Evolutionary conservation across 306 rosid species (phyloP).

Genomic region (Myrica gale): DNA sequence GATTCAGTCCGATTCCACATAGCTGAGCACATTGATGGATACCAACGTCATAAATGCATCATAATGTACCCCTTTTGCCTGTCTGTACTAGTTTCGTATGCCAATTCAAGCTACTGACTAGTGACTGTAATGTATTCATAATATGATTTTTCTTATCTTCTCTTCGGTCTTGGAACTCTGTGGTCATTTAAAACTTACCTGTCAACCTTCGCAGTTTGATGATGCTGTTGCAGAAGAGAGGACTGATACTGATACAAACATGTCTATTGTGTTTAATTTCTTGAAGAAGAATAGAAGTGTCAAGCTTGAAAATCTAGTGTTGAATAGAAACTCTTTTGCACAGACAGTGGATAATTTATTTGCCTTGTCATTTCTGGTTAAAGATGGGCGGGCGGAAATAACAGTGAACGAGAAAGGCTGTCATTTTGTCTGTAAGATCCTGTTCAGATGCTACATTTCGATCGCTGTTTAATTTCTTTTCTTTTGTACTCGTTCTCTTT

Average conservation of each 20-base stretch:
- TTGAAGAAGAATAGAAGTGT: slow-evolving; percentile 39
- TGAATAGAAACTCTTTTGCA: slow-evolving; percentile 53
- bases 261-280: slow-evolving; percentile 50
- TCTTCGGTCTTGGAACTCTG: not conserved
- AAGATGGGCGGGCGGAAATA: slow-evolving; percentile 54
- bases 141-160: not conserved
- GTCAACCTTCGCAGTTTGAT: slow-evolving; percentile 28
- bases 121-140: not conserved
- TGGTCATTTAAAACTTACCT: not conserved
- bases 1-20: too few relatives aligned
- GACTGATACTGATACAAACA: slow-evolving; percentile 38
- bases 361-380: slow-evolving; percentile 50
- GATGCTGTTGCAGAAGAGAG: slow-evolving; percentile 26
- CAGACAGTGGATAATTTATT: slow-evolving; percentile 54
- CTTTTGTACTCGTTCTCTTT: not conserved
- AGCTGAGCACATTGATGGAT: too few relatives aligned
- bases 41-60: too few relatives aligned
- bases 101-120: not conserved
- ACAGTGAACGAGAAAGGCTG: slow-evolving; percentile 37
- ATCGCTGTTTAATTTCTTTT: slow-evolving; percentile 1
- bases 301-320: slow-evolving; percentile 45
- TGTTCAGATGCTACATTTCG: slow-evolving; percentile 12
- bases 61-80: too few relatives aligned
- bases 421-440: slow-evolving; percentile 47
- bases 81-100: too few relatives aligned